A percentile compares a stretch with the other conserved stretches of the same genome.
These are phyloP conservation scores for Boletus eberwhitei DNA, from an alignment of 768 basidiomycete genomes.

Conservation along the genomic window DNA sequence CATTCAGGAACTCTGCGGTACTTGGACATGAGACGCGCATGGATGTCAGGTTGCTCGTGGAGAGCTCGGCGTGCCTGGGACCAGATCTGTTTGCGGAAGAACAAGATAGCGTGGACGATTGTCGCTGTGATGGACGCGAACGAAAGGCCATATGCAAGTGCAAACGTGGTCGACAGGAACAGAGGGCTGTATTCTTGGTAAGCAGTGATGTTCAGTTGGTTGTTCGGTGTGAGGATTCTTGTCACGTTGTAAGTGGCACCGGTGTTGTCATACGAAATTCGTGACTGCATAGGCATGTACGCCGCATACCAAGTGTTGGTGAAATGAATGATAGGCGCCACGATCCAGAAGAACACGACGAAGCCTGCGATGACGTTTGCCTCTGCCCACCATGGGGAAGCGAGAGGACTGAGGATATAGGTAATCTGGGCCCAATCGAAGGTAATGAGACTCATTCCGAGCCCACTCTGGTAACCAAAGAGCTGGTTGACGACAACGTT, in stretches of 20 bases:
- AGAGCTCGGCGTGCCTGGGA: constrained; percentile 48
- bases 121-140: constrained; percentile 44
- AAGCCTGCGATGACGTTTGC: constrained; percentile 39
- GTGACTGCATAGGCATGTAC: constrained; percentile 41
- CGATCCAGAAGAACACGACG: constrained; percentile 34
- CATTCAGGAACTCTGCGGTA: constrained; percentile 61
- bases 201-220: constrained; percentile 30
- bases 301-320: constrained; percentile 38
- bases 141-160: constrained; percentile 47
- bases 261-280: constrained; percentile 41
- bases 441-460: constrained; percentile 73
- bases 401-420: constrained; percentile 43
- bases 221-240: constrained; percentile 33
- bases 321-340: constrained; percentile 29
- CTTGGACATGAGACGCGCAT: constrained; percentile 54
- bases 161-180: constrained; percentile 48
- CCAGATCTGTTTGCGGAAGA: constrained; percentile 58
- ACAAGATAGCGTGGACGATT: constrained; percentile 41
- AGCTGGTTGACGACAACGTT: constrained; percentile 71
- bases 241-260: constrained; percentile 42
- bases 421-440: constrained; percentile 83
- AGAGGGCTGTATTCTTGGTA: constrained; percentile 40
- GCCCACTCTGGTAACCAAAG: constrained; percentile 56
- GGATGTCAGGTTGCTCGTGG: constrained; percentile 57
- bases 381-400: constrained; percentile 37